Percentiles rank a stretch among this genome's conserved stretches.
Conservation (phyloP, 345 rosid genomes). For the Cardamine occulta region DNA sequence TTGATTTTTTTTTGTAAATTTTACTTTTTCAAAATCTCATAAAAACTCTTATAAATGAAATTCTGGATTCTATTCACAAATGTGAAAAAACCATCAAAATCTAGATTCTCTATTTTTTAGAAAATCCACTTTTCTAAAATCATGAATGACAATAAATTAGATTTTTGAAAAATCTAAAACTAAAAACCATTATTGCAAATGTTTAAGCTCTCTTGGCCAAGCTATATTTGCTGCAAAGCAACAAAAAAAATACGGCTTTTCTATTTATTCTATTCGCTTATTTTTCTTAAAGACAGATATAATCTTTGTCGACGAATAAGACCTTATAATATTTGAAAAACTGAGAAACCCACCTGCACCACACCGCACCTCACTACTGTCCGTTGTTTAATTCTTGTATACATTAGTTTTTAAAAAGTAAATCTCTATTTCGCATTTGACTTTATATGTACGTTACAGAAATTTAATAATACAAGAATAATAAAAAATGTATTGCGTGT, state of each 20-base stretch:
- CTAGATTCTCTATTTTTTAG: too few species aligned
- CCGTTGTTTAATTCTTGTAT: conserved; percentile 13
- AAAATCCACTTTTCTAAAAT: too few species aligned
- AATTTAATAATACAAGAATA: background rate
- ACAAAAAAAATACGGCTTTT: background rate
- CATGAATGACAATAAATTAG: too few species aligned
- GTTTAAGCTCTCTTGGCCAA: background rate
- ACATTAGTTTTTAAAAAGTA: background rate
- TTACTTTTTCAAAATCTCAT: too few species aligned
- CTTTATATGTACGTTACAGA: conserved; percentile 31
- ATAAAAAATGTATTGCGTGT: conserved; percentile 14
- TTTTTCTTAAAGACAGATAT: background rate
- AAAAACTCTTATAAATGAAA: too few species aligned
- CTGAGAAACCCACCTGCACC: conserved; percentile 20
- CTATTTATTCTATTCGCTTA: conserved; percentile 2
- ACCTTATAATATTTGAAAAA: background rate
- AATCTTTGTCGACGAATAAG: conserved; percentile 39
- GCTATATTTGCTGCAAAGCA: background rate
- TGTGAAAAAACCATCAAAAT: too few species aligned
- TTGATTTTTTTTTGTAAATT: too few species aligned
- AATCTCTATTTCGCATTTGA: background rate
- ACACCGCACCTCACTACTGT: conserved; percentile 7
- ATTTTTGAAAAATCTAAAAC: too few species aligned
- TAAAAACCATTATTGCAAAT: too few species aligned
- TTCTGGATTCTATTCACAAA: too few species aligned